Percentiles rank a stretch among this genome's conserved stretches.
phyloP scores from a whole-genome alignment of 768 basidiomycete species.

The Agaricus sinodeliciosus region DNA sequence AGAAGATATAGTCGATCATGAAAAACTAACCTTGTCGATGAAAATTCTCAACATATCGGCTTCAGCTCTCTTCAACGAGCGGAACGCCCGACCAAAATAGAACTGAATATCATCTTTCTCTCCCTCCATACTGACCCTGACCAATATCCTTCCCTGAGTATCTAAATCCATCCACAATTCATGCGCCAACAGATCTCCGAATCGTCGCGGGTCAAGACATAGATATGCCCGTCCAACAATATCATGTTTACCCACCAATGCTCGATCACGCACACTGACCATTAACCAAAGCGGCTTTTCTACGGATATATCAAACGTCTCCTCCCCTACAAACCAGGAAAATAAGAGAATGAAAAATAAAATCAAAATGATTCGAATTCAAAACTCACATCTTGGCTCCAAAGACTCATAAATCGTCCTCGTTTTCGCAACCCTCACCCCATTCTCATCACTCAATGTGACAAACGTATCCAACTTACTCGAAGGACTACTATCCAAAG shows the following conservation, averaged over 20 bases:
- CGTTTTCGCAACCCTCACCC: slow-evolving; percentile 87
- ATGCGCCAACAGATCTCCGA: slow-evolving; percentile 83
- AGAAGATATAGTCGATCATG: neutral
- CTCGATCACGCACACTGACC: slow-evolving; percentile 89
- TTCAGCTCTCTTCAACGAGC: slow-evolving; percentile 88
- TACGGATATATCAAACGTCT: slow-evolving; percentile 92
- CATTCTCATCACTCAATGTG: slow-evolving; percentile 89
- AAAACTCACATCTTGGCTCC: slow-evolving; percentile 77
- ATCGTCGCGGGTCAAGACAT: slow-evolving; percentile 84
- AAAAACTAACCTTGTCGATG: slow-evolving; percentile 79
- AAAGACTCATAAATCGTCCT: slow-evolving; percentile 90
- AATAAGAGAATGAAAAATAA: neutral
- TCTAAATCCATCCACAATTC: slow-evolving; percentile 93
- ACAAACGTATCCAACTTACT: slow-evolving; percentile 88
- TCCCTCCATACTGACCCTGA: slow-evolving; percentile 96
- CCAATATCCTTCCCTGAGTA: slow-evolving; percentile 73
- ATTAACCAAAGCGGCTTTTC: slow-evolving; percentile 95
- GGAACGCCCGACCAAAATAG: slow-evolving; percentile 94
- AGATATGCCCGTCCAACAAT: slow-evolving; percentile 88
- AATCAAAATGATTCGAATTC: slow-evolving; percentile 2
- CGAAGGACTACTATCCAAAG: slow-evolving; percentile 69
- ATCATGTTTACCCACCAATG: slow-evolving; percentile 88
- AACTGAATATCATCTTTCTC: slow-evolving; percentile 98
- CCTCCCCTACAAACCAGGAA: slow-evolving; percentile 66
- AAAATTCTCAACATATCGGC: slow-evolving; percentile 94